Base-by-base conservation (phyloP, 108 stramenopile species). In the Skeletonema grethae region DNA sequence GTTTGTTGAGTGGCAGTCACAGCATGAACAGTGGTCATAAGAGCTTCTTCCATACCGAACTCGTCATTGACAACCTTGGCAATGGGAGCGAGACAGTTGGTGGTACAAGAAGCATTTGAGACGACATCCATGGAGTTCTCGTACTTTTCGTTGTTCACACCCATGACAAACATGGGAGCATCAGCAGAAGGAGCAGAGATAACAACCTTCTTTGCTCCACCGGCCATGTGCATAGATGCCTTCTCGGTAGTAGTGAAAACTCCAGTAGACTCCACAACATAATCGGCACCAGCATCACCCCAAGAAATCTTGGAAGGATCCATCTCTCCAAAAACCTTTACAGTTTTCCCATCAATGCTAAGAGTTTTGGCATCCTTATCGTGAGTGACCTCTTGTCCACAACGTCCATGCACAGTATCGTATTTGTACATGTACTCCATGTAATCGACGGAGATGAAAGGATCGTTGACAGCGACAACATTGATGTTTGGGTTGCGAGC, bases 51-150 rank as follows among this genome's bases (percentile, higher is more conserved):
- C 35, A 99, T 84, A 55, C 97, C 97, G 77, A 96, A 99, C 69
- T 93, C 95, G 70, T 99, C 98, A 77, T 99, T 93, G 89, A 99
- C 76, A 25, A 97, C 96, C 95, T 99, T 99, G 84, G 97, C 97
- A 35, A 99, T 80, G 30, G 97, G 98, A 39, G 97, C 98, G 53
- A 99, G 87, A 79, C 98, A 98, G 91, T 99, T 99, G 86, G 98
- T 99, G 57, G 98, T 99, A 77, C 98, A 99, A 22, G 92, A 94
- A n/a, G 98, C 98, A 73, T 99, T 99, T 72, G 97, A 98, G n/a
- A 99, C 96, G 66, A 99, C 81, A 81, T 95, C 82, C 98, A 97
- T 96, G 83, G 85, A 87, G 22, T 80, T 55, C 5, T 90, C 88
- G 83, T 98, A 99, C 76, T 84, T 76, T 16, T 92, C 90, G 22